phyloP scores from a whole-genome alignment of 164 flowering plant genomes.

The Stephania yunnanensis region DNA sequence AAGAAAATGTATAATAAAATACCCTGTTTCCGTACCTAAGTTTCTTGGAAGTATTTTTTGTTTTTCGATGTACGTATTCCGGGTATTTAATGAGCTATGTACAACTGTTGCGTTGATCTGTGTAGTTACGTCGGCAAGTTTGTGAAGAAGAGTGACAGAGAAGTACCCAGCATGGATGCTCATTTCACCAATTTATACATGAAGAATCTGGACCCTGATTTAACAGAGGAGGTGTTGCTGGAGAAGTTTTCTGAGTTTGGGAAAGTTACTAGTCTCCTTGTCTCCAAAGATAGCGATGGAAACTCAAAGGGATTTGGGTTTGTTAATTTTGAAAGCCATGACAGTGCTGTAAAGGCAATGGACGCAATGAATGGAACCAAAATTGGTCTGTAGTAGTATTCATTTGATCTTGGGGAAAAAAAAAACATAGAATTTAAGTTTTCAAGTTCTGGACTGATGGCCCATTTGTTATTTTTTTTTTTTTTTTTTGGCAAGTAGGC shows the following conservation, averaged over 20 bases:
- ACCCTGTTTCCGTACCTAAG: conserved; percentile 6
- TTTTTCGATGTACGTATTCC: not conserved
- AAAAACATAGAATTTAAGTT: no score
- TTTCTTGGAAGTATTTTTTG: not conserved
- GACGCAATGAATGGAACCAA: conserved; percentile 38
- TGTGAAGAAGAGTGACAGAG: conserved; percentile 48
- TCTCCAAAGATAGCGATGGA: conserved; percentile 37
- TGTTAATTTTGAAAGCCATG: conserved; percentile 33
- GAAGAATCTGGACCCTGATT: conserved; percentile 31
- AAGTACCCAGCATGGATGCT: not conserved
- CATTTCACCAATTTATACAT: conserved; percentile 38
- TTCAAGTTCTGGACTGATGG: no score
- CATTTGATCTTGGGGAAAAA: not conserved
- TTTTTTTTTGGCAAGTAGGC: conserved; percentile 20
- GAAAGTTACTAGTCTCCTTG: conserved; percentile 21
- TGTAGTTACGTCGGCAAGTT: conserved; percentile 62
- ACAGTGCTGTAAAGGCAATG: conserved; percentile 37
- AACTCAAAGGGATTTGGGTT: conserved; percentile 51
- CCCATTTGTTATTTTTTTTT: no score
- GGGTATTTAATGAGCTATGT: no score
- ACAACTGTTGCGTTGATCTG: not conserved
- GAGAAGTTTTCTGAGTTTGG: conserved; percentile 38
- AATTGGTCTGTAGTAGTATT: conserved; percentile 23
- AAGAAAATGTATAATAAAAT: conserved; percentile 48
- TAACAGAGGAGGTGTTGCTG: conserved; percentile 32